phyloP scores from a whole-genome alignment of 768 basidiomycete genomes.

The Astraeus odoratus region DNA sequence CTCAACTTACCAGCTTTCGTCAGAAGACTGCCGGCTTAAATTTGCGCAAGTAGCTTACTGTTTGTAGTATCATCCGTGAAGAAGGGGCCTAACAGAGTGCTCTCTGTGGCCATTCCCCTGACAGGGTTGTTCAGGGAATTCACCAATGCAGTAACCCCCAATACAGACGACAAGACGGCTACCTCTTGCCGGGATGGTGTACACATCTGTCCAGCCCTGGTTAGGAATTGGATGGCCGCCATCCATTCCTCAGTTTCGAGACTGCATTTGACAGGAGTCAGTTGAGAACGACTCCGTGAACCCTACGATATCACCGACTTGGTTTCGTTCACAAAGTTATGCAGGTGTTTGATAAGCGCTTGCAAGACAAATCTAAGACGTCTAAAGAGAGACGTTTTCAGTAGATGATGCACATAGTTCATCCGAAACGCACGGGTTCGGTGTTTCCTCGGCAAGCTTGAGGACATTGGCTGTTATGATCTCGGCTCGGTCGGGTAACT shows the following conservation, averaged over 20 bases:
- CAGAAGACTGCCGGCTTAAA: neutral
- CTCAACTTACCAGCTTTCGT: constrained; percentile 30
- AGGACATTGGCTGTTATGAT: constrained; percentile 43
- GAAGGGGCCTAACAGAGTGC: constrained; percentile 78
- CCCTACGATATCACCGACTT: constrained; percentile 29
- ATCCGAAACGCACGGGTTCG: constrained; percentile 28
- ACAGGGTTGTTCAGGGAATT: constrained; percentile 68
- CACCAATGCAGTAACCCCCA: constrained; percentile 74
- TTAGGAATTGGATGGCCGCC: constrained; percentile 74
- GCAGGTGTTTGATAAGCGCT: constrained; percentile 58
- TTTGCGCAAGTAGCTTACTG: constrained; percentile 34
- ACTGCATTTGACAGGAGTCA: constrained; percentile 18
- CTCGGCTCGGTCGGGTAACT: constrained; percentile 45
- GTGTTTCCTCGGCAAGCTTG: constrained; percentile 30
- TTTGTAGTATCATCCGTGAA: constrained; percentile 71
- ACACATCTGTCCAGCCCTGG: constrained; percentile 64
- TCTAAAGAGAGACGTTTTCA: constrained; percentile 13
- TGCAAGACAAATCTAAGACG: constrained; percentile 42
- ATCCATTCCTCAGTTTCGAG: constrained; percentile 85
- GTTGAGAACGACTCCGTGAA: neutral
- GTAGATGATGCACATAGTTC: neutral
- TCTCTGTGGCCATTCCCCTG: constrained; percentile 57
- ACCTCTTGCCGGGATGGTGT: constrained; percentile 68
- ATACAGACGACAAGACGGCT: constrained; percentile 73
- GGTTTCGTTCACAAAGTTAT: constrained; percentile 68